These are phyloP conservation scores for Suillus paluster DNA, from an alignment of 768 basidiomycete species.

Conservation along the genomic window DNA sequence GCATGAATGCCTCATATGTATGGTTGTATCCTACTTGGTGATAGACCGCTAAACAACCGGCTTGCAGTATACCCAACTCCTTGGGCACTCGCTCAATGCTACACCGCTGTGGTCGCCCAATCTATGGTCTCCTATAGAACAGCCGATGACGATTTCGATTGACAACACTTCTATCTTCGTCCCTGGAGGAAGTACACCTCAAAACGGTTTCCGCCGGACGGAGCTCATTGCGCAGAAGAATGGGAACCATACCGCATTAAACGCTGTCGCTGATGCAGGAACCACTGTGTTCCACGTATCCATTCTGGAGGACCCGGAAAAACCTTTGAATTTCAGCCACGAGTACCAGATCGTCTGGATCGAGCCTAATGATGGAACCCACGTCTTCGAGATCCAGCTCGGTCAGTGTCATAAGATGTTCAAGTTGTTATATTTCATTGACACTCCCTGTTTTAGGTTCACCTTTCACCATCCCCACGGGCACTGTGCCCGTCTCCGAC, in stretches of 20 bases:
- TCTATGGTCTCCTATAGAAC: slow-evolving; percentile 42
- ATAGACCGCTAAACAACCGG: background rate
- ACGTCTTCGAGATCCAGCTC: slow-evolving; percentile 63
- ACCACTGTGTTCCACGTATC: slow-evolving; percentile 56
- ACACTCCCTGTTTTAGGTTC: slow-evolving; percentile 43
- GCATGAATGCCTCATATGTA: slow-evolving; percentile 53
- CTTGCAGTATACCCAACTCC: slow-evolving; percentile 48
- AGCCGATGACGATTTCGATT: slow-evolving; percentile 55
- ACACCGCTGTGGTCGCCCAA: slow-evolving; percentile 56
- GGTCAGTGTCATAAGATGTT: slow-evolving; percentile 38
- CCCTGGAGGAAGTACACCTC: slow-evolving; percentile 48
- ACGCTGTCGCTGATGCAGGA: slow-evolving; percentile 46
- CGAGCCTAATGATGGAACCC: slow-evolving; percentile 61
- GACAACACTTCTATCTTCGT: slow-evolving; percentile 62
- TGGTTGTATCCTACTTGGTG: slow-evolving; percentile 17
- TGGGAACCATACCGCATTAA: slow-evolving; percentile 41
- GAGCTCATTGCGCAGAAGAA: slow-evolving; percentile 59
- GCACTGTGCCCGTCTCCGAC: slow-evolving; percentile 42
- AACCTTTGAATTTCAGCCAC: slow-evolving; percentile 55
- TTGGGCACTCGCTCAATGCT: slow-evolving; percentile 40
- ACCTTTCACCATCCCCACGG: slow-evolving; percentile 58
- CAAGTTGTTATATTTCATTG: background rate
- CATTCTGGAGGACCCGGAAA: slow-evolving; percentile 42
- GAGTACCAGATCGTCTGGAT: slow-evolving; percentile 70
- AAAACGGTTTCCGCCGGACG: slow-evolving; percentile 61